Percentiles rank a stretch among this genome's conserved stretches.
These are phyloP conservation scores for Yamadazyma atlantica DNA, from an alignment of 1,139 yeast species.

Conservation along the genomic window DNA sequence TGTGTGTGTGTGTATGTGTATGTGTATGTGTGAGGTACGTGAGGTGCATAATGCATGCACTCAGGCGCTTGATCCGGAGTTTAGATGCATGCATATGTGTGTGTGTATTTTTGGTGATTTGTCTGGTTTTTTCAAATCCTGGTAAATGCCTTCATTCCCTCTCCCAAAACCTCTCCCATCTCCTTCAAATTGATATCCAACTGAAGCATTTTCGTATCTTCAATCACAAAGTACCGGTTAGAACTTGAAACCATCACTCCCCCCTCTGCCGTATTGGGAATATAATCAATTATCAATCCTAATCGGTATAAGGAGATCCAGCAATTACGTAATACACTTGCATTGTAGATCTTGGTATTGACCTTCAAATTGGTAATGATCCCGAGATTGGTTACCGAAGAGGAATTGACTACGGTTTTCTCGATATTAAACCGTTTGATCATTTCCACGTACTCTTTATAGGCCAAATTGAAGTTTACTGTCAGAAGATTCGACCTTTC, in stretches of 20 bases:
- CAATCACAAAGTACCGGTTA: slow-evolving; percentile 33
- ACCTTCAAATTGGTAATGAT: slow-evolving; percentile 38
- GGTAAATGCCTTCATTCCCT: slow-evolving; percentile 32
- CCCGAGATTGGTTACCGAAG: slow-evolving; percentile 34
- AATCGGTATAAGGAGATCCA: slow-evolving; percentile 51
- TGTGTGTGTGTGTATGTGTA: too few species aligned
- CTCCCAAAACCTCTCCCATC: slow-evolving; percentile 30
- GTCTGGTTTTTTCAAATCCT: too few species aligned
- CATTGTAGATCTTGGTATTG: slow-evolving; percentile 48
- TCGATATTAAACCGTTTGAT: slow-evolving; percentile 42
- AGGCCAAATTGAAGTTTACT: slow-evolving; percentile 73
- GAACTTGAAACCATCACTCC: slow-evolving; percentile 33
- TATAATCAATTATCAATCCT: slow-evolving; percentile 38
- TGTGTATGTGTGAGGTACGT: too few species aligned
- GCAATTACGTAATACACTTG: slow-evolving; percentile 47
- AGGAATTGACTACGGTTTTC: slow-evolving; percentile 27
- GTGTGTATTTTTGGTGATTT: too few species aligned
- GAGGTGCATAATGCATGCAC: too few species aligned
- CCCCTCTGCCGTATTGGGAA: slow-evolving; percentile 31
- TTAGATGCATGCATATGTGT: too few species aligned
- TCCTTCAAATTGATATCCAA: slow-evolving; percentile 49
- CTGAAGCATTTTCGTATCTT: slow-evolving; percentile 49
- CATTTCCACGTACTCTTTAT: slow-evolving; percentile 69
- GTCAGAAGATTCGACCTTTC: slow-evolving; percentile 56
- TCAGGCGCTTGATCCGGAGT: too few species aligned